Conservation (phyloP, 169 alveolate genomes). For the Plasmodium billcollinsi region DNA sequence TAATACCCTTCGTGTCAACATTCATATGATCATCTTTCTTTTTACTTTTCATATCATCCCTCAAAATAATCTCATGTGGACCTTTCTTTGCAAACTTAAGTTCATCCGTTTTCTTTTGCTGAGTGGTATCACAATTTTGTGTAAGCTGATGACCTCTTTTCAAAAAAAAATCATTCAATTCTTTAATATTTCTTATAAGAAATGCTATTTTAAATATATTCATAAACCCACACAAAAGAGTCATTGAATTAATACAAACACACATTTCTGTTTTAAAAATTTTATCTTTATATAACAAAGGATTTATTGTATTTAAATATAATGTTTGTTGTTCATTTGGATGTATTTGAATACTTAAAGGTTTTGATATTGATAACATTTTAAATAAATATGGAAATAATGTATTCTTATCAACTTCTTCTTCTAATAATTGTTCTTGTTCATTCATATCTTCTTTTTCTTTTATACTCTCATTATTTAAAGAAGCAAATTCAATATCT, state of each 20-base stretch:
- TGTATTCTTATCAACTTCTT: not conserved
- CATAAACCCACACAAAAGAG: constrained; percentile 43
- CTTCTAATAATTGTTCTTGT: not conserved
- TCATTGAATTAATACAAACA: constrained; percentile 61
- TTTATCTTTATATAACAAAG: constrained; percentile 48
- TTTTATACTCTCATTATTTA: constrained; percentile 6
- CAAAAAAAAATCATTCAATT: constrained; percentile 39
- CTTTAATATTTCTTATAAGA: constrained; percentile 28
- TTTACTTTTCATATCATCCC: too few species aligned
- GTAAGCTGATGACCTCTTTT: not conserved
- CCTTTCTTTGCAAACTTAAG: too few species aligned
- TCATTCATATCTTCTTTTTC: constrained; percentile 4
- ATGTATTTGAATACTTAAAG: constrained; percentile 85
- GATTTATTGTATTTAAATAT: constrained; percentile 48
- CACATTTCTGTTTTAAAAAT: constrained; percentile 75
- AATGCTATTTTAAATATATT: constrained; percentile 54
- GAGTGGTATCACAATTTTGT: too few species aligned
- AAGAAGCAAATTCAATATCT: constrained; percentile 17
- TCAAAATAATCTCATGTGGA: too few species aligned
- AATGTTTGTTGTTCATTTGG: constrained; percentile 79
- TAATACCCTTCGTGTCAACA: not conserved
- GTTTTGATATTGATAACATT: constrained; percentile 83
- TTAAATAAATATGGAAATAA: constrained; percentile 77
- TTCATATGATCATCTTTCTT: too few species aligned
- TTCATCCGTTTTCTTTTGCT: too few species aligned